Percentiles rank a stretch among this genome's conserved stretches.
Conservation (phyloP, 306 rosid species). For the Herpetospermum pedunculosum region DNA sequence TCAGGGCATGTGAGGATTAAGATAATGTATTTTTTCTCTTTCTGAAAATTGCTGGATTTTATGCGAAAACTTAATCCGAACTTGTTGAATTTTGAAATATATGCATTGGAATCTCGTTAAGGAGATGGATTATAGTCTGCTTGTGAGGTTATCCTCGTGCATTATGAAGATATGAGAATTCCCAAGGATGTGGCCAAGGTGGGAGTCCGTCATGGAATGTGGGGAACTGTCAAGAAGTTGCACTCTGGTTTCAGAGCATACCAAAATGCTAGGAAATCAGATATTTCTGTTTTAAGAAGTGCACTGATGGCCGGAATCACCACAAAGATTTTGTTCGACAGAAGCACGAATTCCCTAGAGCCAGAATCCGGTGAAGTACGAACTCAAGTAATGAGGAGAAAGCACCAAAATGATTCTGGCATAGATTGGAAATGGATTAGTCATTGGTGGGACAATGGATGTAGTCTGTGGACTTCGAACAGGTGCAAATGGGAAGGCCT, state of each 20-base stretch:
- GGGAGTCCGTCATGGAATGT: too few species aligned
- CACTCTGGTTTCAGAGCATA: too few species aligned
- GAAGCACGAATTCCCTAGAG: conserved; percentile 31
- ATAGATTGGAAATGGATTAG: too few species aligned
- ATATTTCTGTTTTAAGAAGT: conserved; percentile 38
- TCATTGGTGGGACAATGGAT: conserved; percentile 78
- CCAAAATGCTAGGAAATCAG: conserved; percentile 67
- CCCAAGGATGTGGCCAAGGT: too few species aligned
- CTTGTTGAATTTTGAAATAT: conserved; percentile 18
- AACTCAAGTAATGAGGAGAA: too few species aligned
- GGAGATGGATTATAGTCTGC: conserved; percentile 80
- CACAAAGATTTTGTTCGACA: conserved; percentile 37
- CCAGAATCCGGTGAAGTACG: conserved; percentile 17
- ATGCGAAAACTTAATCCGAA: not conserved
- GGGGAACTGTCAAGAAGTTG: too few species aligned
- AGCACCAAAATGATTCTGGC: too few species aligned
- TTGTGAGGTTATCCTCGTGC: too few species aligned
- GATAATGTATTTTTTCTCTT: too few species aligned
- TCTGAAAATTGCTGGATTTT: not conserved
- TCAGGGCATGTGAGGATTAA: too few species aligned
- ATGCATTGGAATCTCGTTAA: conserved; percentile 76
- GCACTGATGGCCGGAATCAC: conserved; percentile 65
- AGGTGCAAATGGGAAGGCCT: conserved; percentile 58
- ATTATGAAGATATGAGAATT: too few species aligned
- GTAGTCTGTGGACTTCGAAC: conserved; percentile 73